Evolutionary conservation across 768 basidiomycete species (phyloP).

Genomic region (Rubroboletus pulcherrimus): DNA sequence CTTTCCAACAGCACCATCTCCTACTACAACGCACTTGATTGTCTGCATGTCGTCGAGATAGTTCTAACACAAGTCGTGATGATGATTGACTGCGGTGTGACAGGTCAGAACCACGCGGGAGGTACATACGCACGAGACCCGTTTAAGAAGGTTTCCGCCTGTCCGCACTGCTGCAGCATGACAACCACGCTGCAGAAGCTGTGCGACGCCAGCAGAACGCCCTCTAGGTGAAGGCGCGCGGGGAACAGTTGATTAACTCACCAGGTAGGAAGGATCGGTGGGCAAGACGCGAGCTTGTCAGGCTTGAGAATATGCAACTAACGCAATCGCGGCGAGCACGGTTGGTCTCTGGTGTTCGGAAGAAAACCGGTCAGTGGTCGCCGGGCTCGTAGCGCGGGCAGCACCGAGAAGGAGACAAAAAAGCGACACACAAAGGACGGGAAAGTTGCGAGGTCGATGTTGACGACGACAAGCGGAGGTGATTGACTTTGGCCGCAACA

Average conservation of each 20-base stretch:
- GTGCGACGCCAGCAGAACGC: constrained; percentile 17
- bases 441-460: constrained; percentile 22
- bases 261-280: constrained; percentile 15
- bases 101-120: constrained; percentile 20
- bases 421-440: constrained; percentile 17
- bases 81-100: constrained; percentile 8
- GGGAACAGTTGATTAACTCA: constrained; percentile 14
- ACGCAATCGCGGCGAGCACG: constrained; percentile 29
- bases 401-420: background rate
- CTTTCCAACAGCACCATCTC: constrained; percentile 98
- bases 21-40: constrained; percentile 96
- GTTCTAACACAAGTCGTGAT: constrained; percentile 16
- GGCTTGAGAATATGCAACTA: constrained; percentile 18
- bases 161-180: constrained; percentile 24
- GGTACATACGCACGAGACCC: constrained; percentile 24
- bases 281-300: constrained; percentile 20
- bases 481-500: constrained; percentile 27
- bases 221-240: constrained; percentile 6
- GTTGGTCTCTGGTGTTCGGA: constrained; percentile 22
- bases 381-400: background rate
- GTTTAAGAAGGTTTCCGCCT: constrained; percentile 18
- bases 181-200: constrained; percentile 29
- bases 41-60: constrained; percentile 69
- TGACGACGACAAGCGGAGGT: constrained; percentile 29
- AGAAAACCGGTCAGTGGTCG: constrained; percentile 21